phyloP scores from a whole-genome alignment of 108 stramenopile species.

The Pseudonitzschia multiseries region DNA sequence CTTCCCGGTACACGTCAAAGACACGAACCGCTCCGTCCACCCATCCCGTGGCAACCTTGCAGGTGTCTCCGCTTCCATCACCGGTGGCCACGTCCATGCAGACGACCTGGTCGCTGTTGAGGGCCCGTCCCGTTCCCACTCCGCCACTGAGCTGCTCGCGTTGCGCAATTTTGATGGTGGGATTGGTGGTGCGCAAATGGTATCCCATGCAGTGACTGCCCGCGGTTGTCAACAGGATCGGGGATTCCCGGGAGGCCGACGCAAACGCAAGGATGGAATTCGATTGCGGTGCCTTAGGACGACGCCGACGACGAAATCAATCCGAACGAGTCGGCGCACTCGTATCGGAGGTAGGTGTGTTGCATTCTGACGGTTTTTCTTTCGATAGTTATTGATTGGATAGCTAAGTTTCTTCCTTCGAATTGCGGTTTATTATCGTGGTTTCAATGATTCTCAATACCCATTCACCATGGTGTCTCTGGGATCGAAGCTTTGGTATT shows the following conservation, averaged over 20 bases:
- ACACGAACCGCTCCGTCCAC: constrained; percentile 81
- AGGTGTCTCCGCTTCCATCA: constrained; percentile 4
- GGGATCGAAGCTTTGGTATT: not conserved
- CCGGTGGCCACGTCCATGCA: constrained; percentile 55
- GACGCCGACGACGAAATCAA: constrained; percentile 56
- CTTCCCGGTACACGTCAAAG: constrained; percentile 43
- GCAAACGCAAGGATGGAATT: constrained; percentile 63
- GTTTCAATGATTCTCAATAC: not conserved
- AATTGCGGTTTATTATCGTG: not conserved
- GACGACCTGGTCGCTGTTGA: constrained; percentile 69
- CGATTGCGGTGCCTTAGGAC: constrained; percentile 61
- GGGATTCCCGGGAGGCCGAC: constrained; percentile 17
- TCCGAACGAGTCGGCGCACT: constrained; percentile 87
- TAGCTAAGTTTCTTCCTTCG: not conserved
- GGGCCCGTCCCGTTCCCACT: constrained; percentile 75
- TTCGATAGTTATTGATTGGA: not conserved
- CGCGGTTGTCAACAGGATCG: constrained; percentile 60
- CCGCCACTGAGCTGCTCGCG: constrained; percentile 59
- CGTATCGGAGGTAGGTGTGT: constrained; percentile 86
- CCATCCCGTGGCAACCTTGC: constrained; percentile 84
- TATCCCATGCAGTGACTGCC: constrained; percentile 68
- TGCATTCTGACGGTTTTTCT: constrained; percentile 38
- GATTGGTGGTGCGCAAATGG: constrained; percentile 55
- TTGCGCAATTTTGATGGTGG: constrained; percentile 63
- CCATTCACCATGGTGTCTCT: not conserved